Base-by-base conservation (phyloP, 1,284 basidiomycete species). In the Ustilago lituana region DNA sequence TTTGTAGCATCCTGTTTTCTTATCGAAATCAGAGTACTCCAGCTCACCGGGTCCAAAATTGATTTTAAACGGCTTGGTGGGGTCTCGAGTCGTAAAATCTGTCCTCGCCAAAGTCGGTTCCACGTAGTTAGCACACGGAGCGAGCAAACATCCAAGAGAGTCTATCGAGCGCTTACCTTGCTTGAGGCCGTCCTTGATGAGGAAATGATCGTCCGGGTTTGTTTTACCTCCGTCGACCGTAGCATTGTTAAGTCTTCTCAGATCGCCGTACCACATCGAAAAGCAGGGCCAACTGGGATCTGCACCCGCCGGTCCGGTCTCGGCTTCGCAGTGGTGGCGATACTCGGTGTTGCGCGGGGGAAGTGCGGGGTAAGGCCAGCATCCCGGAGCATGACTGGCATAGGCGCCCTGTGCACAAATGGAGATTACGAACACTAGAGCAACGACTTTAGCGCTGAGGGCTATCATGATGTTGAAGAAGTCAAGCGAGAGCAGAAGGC, bases 211-310 rank as follows among this genome's bases (percentile, higher is more conserved):
- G n/a, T 49, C 40, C 5, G 45, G 38, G 17, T 20, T 20, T 9
- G 22, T 35, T 0, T 27, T 41, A n/a, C n/a, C n/a, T n/a, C n/a
- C n/a, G n/a, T n/a, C n/a, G n/a, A n/a, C n/a, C n/a, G n/a, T n/a
- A n/a, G n/a, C n/a, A n/a, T n/a, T n/a, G n/a, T n/a, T n/a, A n/a
- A n/a, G n/a, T n/a, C n/a, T n/a, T n/a, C n/a, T 6, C 36, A 56
- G 22, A n/a, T 35, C 20, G 2, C 10, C 19, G 19, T 9, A 15
- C 53, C 54, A 63, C 26, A 57, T 33, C 5, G 45, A 35, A 29
- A 57, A 56, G 29, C 60, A 63, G 14, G 60, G 60, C 49, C 53
- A 57, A 4, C 45, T 47, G 11, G 44, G 49, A 12, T 57, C 53
- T 1, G 31, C 12, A 1, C 44, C 53, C 0, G 15, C 19, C 0